phyloP scores from a whole-genome alignment of 305 asterid genomes.

The Fraxinus xanthoxyloides region DNA sequence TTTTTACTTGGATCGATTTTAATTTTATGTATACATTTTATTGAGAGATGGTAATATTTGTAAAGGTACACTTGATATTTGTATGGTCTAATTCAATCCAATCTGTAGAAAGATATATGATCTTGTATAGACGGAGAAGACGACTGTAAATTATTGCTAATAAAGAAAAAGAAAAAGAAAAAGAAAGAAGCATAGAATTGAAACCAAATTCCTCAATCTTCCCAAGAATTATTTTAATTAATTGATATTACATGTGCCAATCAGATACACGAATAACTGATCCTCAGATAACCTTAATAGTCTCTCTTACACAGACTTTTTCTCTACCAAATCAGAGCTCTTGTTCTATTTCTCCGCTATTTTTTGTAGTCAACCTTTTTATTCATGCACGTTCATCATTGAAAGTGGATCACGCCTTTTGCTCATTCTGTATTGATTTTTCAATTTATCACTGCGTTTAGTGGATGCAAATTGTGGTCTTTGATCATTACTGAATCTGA shows the following conservation, averaged over 20 bases:
- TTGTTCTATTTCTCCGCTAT: not conserved
- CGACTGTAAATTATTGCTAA: not conserved
- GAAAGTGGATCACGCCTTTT: not conserved
- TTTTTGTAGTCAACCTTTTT: not conserved
- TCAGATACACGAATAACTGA: too few species aligned
- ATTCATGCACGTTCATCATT: not conserved
- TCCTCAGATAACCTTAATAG: too few species aligned
- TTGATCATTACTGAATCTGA: constrained; percentile 10
- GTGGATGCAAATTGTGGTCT: constrained; percentile 7
- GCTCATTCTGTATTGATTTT: not conserved
- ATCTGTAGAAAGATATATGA: not conserved
- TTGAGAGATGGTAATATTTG: not conserved
- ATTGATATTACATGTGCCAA: too few species aligned
- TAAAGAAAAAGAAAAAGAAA: not conserved
- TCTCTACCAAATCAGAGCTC: not conserved
- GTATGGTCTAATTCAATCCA: not conserved
- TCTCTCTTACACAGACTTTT: not conserved
- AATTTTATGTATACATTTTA: not conserved
- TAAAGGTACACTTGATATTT: not conserved
- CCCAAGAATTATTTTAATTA: too few species aligned
- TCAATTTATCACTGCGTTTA: not conserved
- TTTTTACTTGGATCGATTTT: not conserved
- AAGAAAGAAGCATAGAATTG: not conserved
- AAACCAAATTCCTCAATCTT: too few species aligned
- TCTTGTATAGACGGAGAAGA: not conserved